A percentile compares a stretch with the other conserved stretches of the same genome.
Conservation (phyloP, 805 yeast genomes). For the Ogataea pini region DNA sequence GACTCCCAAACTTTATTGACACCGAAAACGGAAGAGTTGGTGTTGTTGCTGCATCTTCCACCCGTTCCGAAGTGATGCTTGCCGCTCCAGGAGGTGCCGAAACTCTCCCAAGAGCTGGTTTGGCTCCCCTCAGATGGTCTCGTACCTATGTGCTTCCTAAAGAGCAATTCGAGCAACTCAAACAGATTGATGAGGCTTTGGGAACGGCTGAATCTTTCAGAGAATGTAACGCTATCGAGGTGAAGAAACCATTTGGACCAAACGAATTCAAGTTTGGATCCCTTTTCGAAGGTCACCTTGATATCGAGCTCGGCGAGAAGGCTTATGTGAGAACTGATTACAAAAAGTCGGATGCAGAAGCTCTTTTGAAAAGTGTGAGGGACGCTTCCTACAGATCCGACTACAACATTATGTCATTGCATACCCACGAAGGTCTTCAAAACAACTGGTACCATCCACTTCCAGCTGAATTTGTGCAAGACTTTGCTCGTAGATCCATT, state of each 20-base stretch:
- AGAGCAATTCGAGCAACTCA: conserved; percentile 27
- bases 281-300: conserved; percentile 32
- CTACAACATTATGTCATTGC: conserved; percentile 29
- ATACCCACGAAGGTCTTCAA: conserved; percentile 33
- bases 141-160: conserved; percentile 30
- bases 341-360: conserved; percentile 26
- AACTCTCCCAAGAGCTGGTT: conserved; percentile 31
- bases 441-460: conserved; percentile 36
- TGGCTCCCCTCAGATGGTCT: conserved; percentile 32
- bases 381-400: conserved; percentile 30
- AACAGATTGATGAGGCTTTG: conserved; percentile 29
- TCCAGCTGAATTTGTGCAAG: conserved; percentile 31
- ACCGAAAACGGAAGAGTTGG: conserved; percentile 32
- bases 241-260: conserved; percentile 27
- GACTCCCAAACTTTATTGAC: conserved; percentile 28
- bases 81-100: conserved; percentile 30
- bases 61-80: conserved; percentile 30
- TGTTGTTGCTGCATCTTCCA: conserved; percentile 27
- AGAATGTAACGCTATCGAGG: conserved; percentile 35
- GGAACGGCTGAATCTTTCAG: conserved; percentile 33
- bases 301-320: conserved; percentile 28
- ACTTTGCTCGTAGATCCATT: conserved; percentile 29
- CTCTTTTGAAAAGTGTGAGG: conserved; percentile 25
- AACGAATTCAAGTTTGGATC: conserved; percentile 30
- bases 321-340: conserved; percentile 30